phyloP scores from a whole-genome alignment of 371 early-diverging fungal genomes.

The Catenaria anguillulae region DNA sequence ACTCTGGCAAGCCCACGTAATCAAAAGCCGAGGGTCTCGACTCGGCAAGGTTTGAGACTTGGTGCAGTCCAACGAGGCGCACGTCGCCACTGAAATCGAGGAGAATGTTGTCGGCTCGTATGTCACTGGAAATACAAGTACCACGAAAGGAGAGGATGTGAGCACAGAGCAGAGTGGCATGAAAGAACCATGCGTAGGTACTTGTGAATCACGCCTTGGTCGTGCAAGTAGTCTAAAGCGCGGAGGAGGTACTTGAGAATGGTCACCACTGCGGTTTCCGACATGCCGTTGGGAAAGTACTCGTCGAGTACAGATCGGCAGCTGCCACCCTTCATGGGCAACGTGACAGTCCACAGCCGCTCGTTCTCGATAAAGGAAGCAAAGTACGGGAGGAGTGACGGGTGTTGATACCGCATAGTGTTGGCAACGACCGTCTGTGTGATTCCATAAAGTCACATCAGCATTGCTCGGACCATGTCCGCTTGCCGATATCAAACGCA shows the following conservation, averaged over 20 bases:
- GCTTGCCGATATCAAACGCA: slow-evolving; percentile 6
- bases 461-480: too few relatives aligned
- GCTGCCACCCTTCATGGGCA: slow-evolving; percentile 24
- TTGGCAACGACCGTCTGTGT: slow-evolving; percentile 24
- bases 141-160: neutral
- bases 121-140: slow-evolving; percentile 21
- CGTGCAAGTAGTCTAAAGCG: slow-evolving; percentile 34
- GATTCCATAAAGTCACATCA: neutral
- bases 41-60: slow-evolving; percentile 15
- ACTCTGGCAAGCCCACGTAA: slow-evolving; percentile 32
- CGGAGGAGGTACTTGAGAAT: slow-evolving; percentile 29
- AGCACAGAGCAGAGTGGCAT: neutral
- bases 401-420: slow-evolving; percentile 23
- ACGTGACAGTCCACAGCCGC: slow-evolving; percentile 35
- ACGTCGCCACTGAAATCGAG: slow-evolving; percentile 29
- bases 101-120: slow-evolving; percentile 34
- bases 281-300: slow-evolving; percentile 29
- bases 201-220: slow-evolving; percentile 37
- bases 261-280: slow-evolving; percentile 27
- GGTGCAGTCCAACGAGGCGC: slow-evolving; percentile 28
- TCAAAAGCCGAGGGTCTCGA: slow-evolving; percentile 21
- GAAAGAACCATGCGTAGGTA: slow-evolving; percentile 12
- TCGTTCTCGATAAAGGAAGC: slow-evolving; percentile 31
- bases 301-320: slow-evolving; percentile 25
- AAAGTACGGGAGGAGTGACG: slow-evolving; percentile 31